These are phyloP conservation scores for Mytilinidion resinicola DNA, from an alignment of 495 filamentous ascomycete species.

Conservation along the genomic window DNA sequence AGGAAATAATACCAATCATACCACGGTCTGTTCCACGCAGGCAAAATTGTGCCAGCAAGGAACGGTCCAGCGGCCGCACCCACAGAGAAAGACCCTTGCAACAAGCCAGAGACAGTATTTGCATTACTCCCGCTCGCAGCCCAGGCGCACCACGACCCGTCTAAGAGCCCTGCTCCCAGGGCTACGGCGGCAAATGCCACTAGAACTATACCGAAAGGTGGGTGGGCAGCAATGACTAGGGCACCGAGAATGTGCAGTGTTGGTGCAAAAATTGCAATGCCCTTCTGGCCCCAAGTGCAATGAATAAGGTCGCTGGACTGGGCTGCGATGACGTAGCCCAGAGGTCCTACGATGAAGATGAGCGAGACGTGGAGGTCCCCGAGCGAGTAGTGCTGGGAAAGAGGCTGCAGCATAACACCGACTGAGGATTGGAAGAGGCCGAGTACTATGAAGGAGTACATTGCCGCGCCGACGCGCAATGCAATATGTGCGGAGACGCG, in stretches of 20 bases:
- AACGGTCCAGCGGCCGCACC: slow-evolving; percentile 13
- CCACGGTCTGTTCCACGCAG: neutral
- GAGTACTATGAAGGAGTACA: slow-evolving; percentile 17
- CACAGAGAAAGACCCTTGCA: slow-evolving; percentile 14
- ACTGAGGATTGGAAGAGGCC: slow-evolving; percentile 15
- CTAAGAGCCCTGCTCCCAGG: slow-evolving; percentile 9
- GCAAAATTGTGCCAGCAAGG: slow-evolving; percentile 1
- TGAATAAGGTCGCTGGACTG: slow-evolving; percentile 8
- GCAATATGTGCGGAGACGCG: too few species aligned
- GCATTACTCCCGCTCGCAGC: slow-evolving; percentile 8
- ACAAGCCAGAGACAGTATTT: slow-evolving; percentile 3
- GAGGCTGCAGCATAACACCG: slow-evolving; percentile 14
- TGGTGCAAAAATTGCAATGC: slow-evolving; percentile 12
- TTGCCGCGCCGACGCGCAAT: slow-evolving; percentile 11
- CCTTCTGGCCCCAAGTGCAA: slow-evolving; percentile 3
- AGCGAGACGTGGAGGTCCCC: slow-evolving; percentile 16
- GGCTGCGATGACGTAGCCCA: slow-evolving; percentile 15
- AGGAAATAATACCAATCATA: slow-evolving; percentile 13
- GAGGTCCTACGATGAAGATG: slow-evolving; percentile 11
- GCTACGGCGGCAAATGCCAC: slow-evolving; percentile 1
- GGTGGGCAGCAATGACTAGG: neutral
- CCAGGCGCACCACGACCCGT: slow-evolving; percentile 17
- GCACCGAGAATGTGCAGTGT: slow-evolving; percentile 10
- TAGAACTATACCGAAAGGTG: slow-evolving; percentile 6
- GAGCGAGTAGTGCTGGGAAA: slow-evolving; percentile 11